These are phyloP conservation scores for Paxillus rubicundulus DNA, from an alignment of 768 basidiomycete genomes.

Conservation along the genomic window DNA sequence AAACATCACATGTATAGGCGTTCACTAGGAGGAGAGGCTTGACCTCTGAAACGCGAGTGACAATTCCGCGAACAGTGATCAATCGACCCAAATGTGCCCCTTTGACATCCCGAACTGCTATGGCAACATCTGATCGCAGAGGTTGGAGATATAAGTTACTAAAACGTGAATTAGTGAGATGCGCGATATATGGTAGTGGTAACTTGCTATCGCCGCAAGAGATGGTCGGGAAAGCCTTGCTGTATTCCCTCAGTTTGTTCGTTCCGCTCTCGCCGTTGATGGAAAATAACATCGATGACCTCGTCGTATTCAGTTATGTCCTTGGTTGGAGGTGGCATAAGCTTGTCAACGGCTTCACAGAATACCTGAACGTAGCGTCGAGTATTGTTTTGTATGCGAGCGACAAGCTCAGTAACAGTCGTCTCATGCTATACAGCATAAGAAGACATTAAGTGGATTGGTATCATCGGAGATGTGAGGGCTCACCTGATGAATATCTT, in stretches of 20 bases:
- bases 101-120: conserved; percentile 91
- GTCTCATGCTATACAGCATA: conserved; percentile 55
- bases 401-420: conserved; percentile 69
- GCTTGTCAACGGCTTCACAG: conserved; percentile 83
- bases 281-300: conserved; percentile 94
- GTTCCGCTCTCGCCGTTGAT: conserved; percentile 89
- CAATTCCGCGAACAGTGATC: conserved; percentile 96
- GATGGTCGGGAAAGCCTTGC: conserved; percentile 83
- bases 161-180: conserved; percentile 15
- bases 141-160: conserved; percentile 97
- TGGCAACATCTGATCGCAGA: conserved; percentile 64
- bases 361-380: conserved; percentile 90
- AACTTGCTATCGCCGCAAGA: conserved; percentile 93
- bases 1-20: conserved; percentile 97
- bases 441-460: conserved; percentile 8
- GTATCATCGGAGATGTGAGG: conserved; percentile 4
- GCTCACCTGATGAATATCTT: conserved; percentile 76
- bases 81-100: conserved; percentile 85
- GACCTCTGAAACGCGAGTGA: conserved; percentile 98
- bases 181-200: not conserved
- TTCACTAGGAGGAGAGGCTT: conserved; percentile 96
- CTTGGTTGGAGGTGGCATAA: conserved; percentile 85
- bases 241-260: conserved; percentile 71
- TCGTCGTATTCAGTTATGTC: conserved; percentile 91
- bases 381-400: conserved; percentile 78